phyloP scores from a whole-genome alignment of 352 stramenopile species.

The Pythium biforme region DNA sequence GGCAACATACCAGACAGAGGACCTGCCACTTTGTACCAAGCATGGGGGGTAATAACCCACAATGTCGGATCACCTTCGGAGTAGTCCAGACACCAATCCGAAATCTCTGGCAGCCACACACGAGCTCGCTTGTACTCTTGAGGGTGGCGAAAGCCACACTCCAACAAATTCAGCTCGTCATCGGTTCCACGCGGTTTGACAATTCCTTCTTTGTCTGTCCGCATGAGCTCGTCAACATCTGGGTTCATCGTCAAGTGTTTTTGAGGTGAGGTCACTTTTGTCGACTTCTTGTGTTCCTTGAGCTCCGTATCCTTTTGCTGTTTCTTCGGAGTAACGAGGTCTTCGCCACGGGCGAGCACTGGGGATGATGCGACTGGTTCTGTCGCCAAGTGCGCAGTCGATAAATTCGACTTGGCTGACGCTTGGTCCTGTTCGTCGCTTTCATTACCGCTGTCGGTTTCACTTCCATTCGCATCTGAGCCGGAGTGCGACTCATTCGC shows the following conservation, averaged over 20 bases:
- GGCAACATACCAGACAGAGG: constrained; percentile 73
- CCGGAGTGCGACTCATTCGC: constrained; percentile 35
- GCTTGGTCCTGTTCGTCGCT: constrained; percentile 33
- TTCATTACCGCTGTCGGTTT: constrained; percentile 57
- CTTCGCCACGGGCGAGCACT: neutral
- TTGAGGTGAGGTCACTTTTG: constrained; percentile 4
- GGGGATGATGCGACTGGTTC: constrained; percentile 10
- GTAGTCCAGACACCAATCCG: constrained; percentile 87
- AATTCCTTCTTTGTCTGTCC: constrained; percentile 51
- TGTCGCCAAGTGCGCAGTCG: neutral
- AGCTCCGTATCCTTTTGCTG: neutral
- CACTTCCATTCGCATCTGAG: constrained; percentile 35
- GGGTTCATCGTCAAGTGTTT: constrained; percentile 39
- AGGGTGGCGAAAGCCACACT: constrained; percentile 78
- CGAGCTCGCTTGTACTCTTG: constrained; percentile 54
- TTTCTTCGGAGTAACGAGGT: neutral
- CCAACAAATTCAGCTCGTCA: constrained; percentile 76
- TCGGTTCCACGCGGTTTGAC: constrained; percentile 47
- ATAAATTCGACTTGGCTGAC: constrained; percentile 4
- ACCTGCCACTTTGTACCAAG: constrained; percentile 86
- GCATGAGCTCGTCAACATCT: constrained; percentile 76
- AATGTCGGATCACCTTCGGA: constrained; percentile 80
- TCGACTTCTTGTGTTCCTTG: constrained; percentile 7
- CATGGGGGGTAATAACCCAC: constrained; percentile 79
- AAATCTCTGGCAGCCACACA: constrained; percentile 84